Percentiles rank a stretch among this genome's conserved stretches.
Evolutionary conservation across 805 yeast genomes (phyloP).

Genomic region (Lipomyces yamadae): DNA sequence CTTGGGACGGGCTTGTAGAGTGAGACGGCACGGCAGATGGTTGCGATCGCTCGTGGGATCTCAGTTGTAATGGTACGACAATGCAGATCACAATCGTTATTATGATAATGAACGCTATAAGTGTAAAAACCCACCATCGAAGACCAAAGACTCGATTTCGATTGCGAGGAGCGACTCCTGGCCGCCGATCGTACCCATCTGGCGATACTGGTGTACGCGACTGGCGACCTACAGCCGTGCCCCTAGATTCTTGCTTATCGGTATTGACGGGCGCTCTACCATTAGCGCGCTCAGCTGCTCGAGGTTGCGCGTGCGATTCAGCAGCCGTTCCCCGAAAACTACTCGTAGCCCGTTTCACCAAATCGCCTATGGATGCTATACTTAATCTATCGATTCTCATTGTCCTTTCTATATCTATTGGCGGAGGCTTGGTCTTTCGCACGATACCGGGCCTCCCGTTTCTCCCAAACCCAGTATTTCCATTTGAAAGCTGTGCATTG

Average conservation of each 20-base stretch:
- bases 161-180: constrained; percentile 11
- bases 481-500: neutral
- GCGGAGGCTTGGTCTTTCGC: constrained; percentile 25
- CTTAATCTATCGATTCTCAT: constrained; percentile 4
- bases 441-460: constrained; percentile 22
- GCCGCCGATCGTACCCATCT: constrained; percentile 15
- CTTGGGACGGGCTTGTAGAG: neutral
- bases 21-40: neutral
- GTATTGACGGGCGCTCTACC: neutral
- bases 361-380: constrained; percentile 11
- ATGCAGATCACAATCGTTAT: constrained; percentile 21
- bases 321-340: neutral
- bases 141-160: constrained; percentile 23
- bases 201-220: constrained; percentile 3
- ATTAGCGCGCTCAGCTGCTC: neutral
- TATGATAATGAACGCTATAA: constrained; percentile 8
- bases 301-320: neutral
- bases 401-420: constrained; percentile 19
- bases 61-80: constrained; percentile 33
- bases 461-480: constrained; percentile 3
- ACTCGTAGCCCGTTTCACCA: constrained; percentile 19
- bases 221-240: neutral
- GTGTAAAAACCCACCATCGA: constrained; percentile 27
- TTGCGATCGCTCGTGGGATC: constrained; percentile 1
- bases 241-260: neutral